Evolutionary conservation across 2,329 filamentous ascomycete species (phyloP).

Genomic region (Exophiala spinifera): DNA sequence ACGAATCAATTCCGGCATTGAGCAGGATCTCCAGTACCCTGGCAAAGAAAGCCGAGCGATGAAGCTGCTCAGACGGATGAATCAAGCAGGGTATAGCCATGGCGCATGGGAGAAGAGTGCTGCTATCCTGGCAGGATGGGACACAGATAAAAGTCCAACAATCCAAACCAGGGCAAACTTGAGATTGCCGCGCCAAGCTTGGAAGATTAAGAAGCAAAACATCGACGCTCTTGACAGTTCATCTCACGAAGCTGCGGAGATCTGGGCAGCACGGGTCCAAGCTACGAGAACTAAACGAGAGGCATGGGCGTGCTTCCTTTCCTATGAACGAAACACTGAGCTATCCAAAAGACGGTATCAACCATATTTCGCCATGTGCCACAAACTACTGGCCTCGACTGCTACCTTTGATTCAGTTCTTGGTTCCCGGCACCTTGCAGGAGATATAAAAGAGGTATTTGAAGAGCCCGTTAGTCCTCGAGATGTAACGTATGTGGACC

Average conservation of each 20-base stretch:
- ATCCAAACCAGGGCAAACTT: slow-evolving; percentile 56
- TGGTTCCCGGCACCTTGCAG: slow-evolving; percentile 38
- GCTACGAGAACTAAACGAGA: slow-evolving; percentile 61
- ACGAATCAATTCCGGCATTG: slow-evolving; percentile 58
- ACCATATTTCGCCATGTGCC: slow-evolving; percentile 54
- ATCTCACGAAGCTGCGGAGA: slow-evolving; percentile 29
- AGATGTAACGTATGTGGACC: slow-evolving; percentile 56
- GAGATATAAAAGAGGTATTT: slow-evolving; percentile 55
- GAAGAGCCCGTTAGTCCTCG: slow-evolving; percentile 56
- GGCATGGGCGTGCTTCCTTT: slow-evolving; percentile 63
- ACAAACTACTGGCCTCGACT: slow-evolving; percentile 49
- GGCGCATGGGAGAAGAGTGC: slow-evolving; percentile 53
- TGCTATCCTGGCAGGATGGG: slow-evolving; percentile 58
- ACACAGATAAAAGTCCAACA: slow-evolving; percentile 60
- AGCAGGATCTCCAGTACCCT: slow-evolving; percentile 55
- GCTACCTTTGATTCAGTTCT: slow-evolving; percentile 27
- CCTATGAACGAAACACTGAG: slow-evolving; percentile 47
- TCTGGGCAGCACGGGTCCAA: slow-evolving; percentile 58
- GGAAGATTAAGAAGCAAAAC: slow-evolving; percentile 22
- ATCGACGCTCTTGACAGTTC: slow-evolving; percentile 4
- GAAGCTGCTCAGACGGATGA: slow-evolving; percentile 55
- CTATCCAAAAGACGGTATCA: slow-evolving; percentile 30
- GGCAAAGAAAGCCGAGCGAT: slow-evolving; percentile 58
- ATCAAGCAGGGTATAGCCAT: slow-evolving; percentile 56
- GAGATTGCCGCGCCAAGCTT: slow-evolving; percentile 19